Evolutionary conservation across 805 yeast genomes (phyloP).

Genomic region (Suhomyces sp.): DNA sequence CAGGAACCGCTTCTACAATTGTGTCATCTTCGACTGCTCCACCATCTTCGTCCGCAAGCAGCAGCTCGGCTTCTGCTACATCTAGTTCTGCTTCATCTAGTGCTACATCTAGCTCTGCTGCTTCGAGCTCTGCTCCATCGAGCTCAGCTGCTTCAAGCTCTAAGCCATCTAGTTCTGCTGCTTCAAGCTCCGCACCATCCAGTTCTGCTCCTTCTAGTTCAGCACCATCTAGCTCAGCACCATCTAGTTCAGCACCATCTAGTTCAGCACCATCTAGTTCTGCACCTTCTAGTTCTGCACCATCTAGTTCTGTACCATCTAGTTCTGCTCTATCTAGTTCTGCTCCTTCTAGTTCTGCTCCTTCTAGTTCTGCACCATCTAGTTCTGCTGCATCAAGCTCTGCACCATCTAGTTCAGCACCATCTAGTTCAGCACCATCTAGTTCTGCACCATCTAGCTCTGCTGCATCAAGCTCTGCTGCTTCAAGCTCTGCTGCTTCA

Average conservation of each 20-base stretch:
- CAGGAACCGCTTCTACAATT: not conserved
- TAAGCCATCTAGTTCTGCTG: not conserved
- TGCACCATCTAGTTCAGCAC: not conserved
- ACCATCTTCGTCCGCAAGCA: not conserved
- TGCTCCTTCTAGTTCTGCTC: not conserved
- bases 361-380: not conserved
- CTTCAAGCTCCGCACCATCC: not conserved
- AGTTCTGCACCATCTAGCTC: conserved; percentile 9
- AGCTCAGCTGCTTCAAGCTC: not conserved
- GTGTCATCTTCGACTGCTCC: not conserved
- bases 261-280: not conserved
- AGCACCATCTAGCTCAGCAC: not conserved
- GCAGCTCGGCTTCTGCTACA: not conserved
- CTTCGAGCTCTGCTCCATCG: not conserved
- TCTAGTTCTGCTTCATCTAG: not conserved
- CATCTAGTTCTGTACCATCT: not conserved
- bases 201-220: not conserved
- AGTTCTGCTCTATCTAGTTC: not conserved
- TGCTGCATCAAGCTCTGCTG: not conserved
- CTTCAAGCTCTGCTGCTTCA: not conserved
- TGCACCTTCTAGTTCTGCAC: not conserved
- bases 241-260: not conserved
- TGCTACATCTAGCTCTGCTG: not conserved
- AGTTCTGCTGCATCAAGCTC: not conserved
- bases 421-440: conserved; percentile 13